Conservation (phyloP, 2,329 filamentous ascomycete genomes). For the Fusarium sp. region DNA sequence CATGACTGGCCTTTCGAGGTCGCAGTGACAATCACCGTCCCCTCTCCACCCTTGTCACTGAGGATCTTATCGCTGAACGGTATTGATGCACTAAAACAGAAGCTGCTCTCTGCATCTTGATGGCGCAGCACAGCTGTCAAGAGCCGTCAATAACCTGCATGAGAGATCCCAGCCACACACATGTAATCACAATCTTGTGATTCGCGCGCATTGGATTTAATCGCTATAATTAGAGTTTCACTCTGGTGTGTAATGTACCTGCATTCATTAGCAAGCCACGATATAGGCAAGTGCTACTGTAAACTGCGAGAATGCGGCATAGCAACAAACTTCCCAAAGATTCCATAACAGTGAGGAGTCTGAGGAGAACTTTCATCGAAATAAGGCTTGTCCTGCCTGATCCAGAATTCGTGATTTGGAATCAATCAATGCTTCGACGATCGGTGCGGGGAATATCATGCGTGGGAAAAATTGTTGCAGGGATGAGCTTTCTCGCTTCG, state of each 20-base stretch:
- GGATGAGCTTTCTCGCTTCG: slow-evolving; percentile 14
- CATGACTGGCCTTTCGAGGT: not conserved
- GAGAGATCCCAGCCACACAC: not conserved
- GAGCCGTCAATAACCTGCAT: slow-evolving; percentile 23
- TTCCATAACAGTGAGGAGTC: no score
- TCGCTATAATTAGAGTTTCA: slow-evolving; percentile 22
- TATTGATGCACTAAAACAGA: slow-evolving; percentile 8
- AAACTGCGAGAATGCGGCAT: not conserved
- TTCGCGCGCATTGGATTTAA: slow-evolving; percentile 16
- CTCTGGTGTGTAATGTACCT: slow-evolving; percentile 14
- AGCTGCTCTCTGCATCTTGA: slow-evolving; percentile 13
- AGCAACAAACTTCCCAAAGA: not conserved
- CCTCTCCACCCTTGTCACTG: not conserved
- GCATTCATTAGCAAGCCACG: slow-evolving; percentile 10
- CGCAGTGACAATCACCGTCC: not conserved
- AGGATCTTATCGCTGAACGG: slow-evolving; percentile 5
- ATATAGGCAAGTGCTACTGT: slow-evolving; percentile 1
- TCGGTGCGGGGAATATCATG: slow-evolving; percentile 18
- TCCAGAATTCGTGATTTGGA: slow-evolving; percentile 25
- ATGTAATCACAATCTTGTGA: not conserved
- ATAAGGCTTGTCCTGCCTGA: not conserved
- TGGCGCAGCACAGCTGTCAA: slow-evolving; percentile 7
- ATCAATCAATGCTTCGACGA: slow-evolving; percentile 20
- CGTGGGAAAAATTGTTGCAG: not conserved
- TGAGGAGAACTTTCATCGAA: not conserved